Evolutionary conservation across 208 protist species (phyloP).

Genomic region (Naegleria lovaniensis): DNA sequence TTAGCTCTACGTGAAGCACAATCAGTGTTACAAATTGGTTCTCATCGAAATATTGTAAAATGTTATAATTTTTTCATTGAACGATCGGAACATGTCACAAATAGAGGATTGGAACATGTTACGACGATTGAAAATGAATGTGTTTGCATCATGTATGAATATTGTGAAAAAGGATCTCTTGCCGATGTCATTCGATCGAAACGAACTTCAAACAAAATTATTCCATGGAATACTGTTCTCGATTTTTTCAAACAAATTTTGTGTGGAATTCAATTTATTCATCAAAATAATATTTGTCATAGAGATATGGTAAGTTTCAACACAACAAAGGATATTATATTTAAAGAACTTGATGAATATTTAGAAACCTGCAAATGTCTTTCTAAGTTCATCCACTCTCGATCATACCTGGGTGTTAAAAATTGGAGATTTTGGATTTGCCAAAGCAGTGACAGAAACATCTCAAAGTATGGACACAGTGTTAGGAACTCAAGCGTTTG

Average conservation of each 20-base stretch:
- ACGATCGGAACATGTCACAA: background rate
- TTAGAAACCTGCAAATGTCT: background rate
- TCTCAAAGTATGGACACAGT: background rate
- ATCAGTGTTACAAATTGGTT: background rate
- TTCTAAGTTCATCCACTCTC: background rate
- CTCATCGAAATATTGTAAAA: background rate
- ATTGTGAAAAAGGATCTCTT: background rate
- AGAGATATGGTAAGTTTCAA: background rate
- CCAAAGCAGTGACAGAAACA: background rate
- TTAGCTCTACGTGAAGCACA: background rate
- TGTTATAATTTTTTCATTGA: slow-evolving; percentile 15
- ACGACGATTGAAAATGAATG: background rate
- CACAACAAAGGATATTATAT: no score
- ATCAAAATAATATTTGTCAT: background rate
- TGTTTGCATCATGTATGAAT: slow-evolving; percentile 2
- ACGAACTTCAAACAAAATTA: background rate
- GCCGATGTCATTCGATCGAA: background rate
- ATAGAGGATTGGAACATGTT: background rate
- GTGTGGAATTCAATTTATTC: background rate
- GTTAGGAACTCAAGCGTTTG: background rate
- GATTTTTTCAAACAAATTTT: background rate
- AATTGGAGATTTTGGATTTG: slow-evolving; percentile 16
- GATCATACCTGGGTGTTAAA: background rate
- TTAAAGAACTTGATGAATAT: no score
- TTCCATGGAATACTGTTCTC: background rate